Base-by-base conservation (phyloP, 208 protist species). In the Sergeia podlipaevii region DNA sequence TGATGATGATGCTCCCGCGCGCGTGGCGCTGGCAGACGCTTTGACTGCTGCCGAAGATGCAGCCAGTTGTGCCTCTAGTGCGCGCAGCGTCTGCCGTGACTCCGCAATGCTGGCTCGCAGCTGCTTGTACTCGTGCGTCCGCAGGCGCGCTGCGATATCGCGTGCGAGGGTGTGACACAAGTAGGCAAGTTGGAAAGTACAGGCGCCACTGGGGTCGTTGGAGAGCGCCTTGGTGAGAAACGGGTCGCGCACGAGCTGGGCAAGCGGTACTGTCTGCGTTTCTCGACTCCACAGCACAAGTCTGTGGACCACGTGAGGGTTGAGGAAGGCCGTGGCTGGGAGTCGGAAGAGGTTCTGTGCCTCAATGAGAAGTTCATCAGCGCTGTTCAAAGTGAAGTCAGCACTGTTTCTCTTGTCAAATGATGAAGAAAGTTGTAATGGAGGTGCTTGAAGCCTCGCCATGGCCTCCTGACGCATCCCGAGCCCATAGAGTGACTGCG, bases 171-270 rank as follows among this genome's bases (percentile, higher is more conserved):
- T 36, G 47, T 90, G 75, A 51, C 86, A 93, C 5, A 91, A 56
- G 0, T 59, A 58, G 1, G 77, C 86, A 2, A 93, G 60, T 27
- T 71, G 51, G 32, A 90, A 77, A 57, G 74, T 80, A 65, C 77
- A 83, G 2, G 27, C 39, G 11, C 85, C 85, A 17, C 39, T 88
- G 2, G 28, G 28, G 49, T 93, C 86, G 23, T 60, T 45, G 21
- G 65, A 76, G 17, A 65, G 37, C 4, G 63, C 63, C 18, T 63
- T 50, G 4, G 77, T 64, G 8, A 93, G 65, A 41, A 80, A 76
- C 2, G 62, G 64, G 60, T 93, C 86, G 28, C 81, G 81, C 36
- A 93, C 80, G 23, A 90, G 50, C 24, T 79, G 73, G n/a, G 85
- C 85, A 15, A 80, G 49, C 21, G 85, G 78, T 44, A 74, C 61